Evolutionary conservation across 106 monocot genomes (phyloP).

Genomic region (Alisma plantagoaquatica): DNA sequence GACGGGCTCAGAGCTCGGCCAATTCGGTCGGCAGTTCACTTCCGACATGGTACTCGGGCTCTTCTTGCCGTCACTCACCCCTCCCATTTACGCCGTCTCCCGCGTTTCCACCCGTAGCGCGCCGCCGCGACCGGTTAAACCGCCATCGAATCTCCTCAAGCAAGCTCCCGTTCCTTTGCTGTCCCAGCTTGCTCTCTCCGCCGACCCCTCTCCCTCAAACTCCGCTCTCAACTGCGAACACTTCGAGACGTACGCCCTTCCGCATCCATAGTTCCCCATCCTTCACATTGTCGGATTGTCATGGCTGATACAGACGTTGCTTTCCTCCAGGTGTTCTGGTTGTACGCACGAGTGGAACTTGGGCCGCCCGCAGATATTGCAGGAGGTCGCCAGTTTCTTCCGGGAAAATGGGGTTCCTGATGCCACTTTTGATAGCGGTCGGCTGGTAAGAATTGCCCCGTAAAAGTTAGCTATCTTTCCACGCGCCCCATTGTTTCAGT

Average conservation of each 20-base stretch:
- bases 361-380: constrained; percentile 51
- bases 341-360: constrained; percentile 78
- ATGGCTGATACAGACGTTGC: too few species aligned
- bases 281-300: neutral
- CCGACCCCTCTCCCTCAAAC: constrained; percentile 16
- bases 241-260: constrained; percentile 46
- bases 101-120: constrained; percentile 19
- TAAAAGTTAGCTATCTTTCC: neutral
- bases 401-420: constrained; percentile 53
- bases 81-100: constrained; percentile 11
- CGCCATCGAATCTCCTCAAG: neutral
- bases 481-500: too few species aligned
- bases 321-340: constrained; percentile 63
- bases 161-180: constrained; percentile 3
- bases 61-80: constrained; percentile 10
- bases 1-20: too few species aligned
- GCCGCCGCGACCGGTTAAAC: neutral
- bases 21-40: too few species aligned
- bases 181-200: neutral
- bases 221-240: constrained; percentile 62
- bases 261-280: neutral
- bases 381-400: constrained; percentile 55
- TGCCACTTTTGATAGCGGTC: constrained; percentile 63
- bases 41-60: constrained; percentile 24
- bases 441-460: constrained; percentile 29